A percentile compares a stretch with the other conserved stretches of the same genome.
These are phyloP conservation scores for Myriosclerotinia curreyana DNA, from an alignment of 2,329 filamentous ascomycete species.

Conservation along the genomic window DNA sequence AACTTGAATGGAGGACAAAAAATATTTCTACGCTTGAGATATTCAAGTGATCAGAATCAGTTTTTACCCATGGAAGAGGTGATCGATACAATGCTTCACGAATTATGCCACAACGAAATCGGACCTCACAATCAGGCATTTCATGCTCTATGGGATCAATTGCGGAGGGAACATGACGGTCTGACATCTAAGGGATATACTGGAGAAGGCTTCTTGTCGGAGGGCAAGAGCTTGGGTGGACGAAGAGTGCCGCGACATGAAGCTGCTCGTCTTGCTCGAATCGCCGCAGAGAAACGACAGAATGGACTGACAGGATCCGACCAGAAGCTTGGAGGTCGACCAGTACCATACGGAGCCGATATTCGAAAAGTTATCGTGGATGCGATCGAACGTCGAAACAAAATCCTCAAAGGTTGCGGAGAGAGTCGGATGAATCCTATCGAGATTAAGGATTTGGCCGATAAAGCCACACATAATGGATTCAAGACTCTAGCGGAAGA, in stretches of 20 bases:
- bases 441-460: slow-evolving; percentile 62
- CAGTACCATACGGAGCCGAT: slow-evolving; percentile 57
- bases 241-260: slow-evolving; percentile 64
- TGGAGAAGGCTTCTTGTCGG: slow-evolving; percentile 80
- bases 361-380: slow-evolving; percentile 70
- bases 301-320: slow-evolving; percentile 60
- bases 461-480: slow-evolving; percentile 65
- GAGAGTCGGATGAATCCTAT: slow-evolving; percentile 60
- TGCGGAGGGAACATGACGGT: slow-evolving; percentile 79
- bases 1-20: slow-evolving; percentile 75
- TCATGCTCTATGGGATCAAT: slow-evolving; percentile 82
- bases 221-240: slow-evolving; percentile 72
- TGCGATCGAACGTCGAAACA: slow-evolving; percentile 66
- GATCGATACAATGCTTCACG: slow-evolving; percentile 89
- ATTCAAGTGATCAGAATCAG: slow-evolving; percentile 67
- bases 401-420: slow-evolving; percentile 70
- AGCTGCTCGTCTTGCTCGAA: slow-evolving; percentile 69
- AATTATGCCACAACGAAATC: slow-evolving; percentile 83
- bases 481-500: slow-evolving; percentile 83
- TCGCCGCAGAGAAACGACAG: slow-evolving; percentile 68
- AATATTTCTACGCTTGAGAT: slow-evolving; percentile 79
- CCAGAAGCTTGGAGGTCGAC: slow-evolving; percentile 66
- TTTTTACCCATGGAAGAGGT: slow-evolving; percentile 80
- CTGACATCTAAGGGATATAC: slow-evolving; percentile 80
- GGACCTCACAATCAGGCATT: slow-evolving; percentile 82